A percentile compares a stretch with the other conserved stretches of the same genome.
These are phyloP conservation scores for Cercospora janseana DNA, from an alignment of 2,329 filamentous ascomycete species.

Conservation along the genomic window DNA sequence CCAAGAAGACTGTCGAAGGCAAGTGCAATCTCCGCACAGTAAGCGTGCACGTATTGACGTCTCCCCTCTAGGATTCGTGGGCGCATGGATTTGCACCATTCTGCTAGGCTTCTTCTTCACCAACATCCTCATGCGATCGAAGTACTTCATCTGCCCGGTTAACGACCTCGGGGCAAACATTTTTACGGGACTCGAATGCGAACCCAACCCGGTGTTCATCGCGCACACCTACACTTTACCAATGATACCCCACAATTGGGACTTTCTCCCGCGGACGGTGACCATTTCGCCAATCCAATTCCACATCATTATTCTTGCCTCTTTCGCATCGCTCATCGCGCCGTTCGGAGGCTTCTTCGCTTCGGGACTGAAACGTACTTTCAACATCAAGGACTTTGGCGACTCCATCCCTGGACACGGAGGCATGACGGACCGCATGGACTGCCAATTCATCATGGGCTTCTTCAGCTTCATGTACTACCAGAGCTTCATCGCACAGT, in stretches of 20 bases:
- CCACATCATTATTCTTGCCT: slow-evolving; percentile 84
- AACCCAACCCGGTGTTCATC: slow-evolving; percentile 86
- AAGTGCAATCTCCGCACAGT: neutral
- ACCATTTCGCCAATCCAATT: slow-evolving; percentile 86
- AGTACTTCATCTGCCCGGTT: slow-evolving; percentile 97
- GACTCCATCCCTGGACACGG: slow-evolving; percentile 97
- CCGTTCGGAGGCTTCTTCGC: slow-evolving; percentile 99
- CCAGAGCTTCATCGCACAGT: slow-evolving; percentile 85
- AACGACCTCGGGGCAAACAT: slow-evolving; percentile 94
- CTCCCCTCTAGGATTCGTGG: slow-evolving; percentile 69
- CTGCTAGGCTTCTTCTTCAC: slow-evolving; percentile 79
- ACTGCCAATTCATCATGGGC: slow-evolving; percentile 99
- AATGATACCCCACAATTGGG: slow-evolving; percentile 57
- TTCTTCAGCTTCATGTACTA: slow-evolving; percentile 99
- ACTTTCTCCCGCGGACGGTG: slow-evolving; percentile 69
- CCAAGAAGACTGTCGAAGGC: slow-evolving; percentile 94
- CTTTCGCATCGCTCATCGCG: slow-evolving; percentile 93
- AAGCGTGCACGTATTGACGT: slow-evolving; percentile 2
- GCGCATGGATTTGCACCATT: slow-evolving; percentile 93
- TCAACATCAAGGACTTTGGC: slow-evolving; percentile 99
- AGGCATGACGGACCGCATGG: slow-evolving; percentile 98
- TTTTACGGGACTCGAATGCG: slow-evolving; percentile 85
- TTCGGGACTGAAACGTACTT: slow-evolving; percentile 93
- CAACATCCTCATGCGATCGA: slow-evolving; percentile 81
- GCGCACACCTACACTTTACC: slow-evolving; percentile 70